Evolutionary conservation across 2,329 filamentous ascomycete genomes (phyloP), one percentile per base, ranked within the genome.

Genomic region (Cercospora sp.): DNA sequence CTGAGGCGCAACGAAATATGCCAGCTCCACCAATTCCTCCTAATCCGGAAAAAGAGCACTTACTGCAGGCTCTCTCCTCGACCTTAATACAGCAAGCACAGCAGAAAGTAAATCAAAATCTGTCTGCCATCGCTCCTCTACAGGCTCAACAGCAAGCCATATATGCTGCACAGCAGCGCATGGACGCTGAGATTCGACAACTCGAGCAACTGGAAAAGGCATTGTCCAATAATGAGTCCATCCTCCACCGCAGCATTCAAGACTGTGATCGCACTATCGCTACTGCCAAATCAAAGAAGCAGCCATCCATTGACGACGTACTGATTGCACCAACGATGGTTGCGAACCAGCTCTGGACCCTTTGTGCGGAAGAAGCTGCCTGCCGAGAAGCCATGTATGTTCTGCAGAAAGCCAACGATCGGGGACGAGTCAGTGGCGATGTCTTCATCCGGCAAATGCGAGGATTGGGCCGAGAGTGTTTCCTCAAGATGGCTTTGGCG

Each of bases 271-370:
- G 82, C 5, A 89, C 94, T 10, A 92, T 97, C 71, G 86, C 88
- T 51, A 87, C 88, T 62, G 91, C 91, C n/a, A 86, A 88, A 66
- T 84, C 84, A 16, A 88, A 91, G 60, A 85, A 86, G 49, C 86
- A 89, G 1, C 93, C 94, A 0, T 88, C 90, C 59, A 90, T 98
- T 60, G 95, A 99, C 78, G 93, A 97, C 69, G 86, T 98, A 37
- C 84, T 99, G 2, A 92, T 97, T n/a, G 93, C 94, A 3, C 93
- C 94, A 0, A 97, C 93, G 0, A 90, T 97, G 1, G 95, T 97
- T 4, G 92, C 91, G 0, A 94, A 94, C 72, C 95, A 99, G 82
- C 82, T 99, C 24, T 99, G 98, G 80, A 89, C 90, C 59, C 84
- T 96, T 1, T 92, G 94, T 30, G 93, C 93, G 1, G 95, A 99